Evolutionary conservation across 495 filamentous ascomycete genomes (phyloP).

Genomic region (Penicillium crystallinum): DNA sequence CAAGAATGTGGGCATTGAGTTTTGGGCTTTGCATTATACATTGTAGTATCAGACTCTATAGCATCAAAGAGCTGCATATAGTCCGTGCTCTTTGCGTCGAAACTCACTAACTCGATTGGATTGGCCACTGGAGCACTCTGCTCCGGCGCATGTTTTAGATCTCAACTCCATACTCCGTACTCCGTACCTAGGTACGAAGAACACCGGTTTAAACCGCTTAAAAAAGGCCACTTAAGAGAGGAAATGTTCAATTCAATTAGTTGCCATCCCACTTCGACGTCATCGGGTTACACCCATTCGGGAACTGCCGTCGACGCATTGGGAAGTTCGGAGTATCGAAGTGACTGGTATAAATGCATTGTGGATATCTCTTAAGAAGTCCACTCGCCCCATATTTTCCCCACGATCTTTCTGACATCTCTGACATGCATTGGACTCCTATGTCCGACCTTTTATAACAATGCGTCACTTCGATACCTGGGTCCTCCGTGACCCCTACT

Average conservation of each 20-base stretch:
- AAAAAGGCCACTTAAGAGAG: no score
- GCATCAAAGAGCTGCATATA: neutral
- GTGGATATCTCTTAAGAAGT: slow-evolving; percentile 1
- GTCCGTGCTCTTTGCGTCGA: neutral
- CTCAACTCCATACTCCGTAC: neutral
- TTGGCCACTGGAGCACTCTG: slow-evolving; percentile 3
- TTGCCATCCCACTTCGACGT: slow-evolving; percentile 16
- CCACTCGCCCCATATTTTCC: slow-evolving; percentile 7
- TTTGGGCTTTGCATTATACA: slow-evolving; percentile 1
- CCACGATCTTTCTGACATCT: neutral
- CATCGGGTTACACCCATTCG: slow-evolving; percentile 29
- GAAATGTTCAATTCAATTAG: neutral
- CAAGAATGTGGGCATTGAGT: slow-evolving; percentile 7
- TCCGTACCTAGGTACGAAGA: neutral
- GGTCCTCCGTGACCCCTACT: slow-evolving; percentile 44
- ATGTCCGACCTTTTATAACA: slow-evolving; percentile 6
- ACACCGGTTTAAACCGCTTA: no score
- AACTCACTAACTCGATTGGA: neutral
- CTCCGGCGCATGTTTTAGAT: neutral
- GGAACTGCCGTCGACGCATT: slow-evolving; percentile 15
- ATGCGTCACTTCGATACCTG: slow-evolving; percentile 46
- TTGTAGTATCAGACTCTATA: neutral
- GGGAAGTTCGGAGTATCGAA: no score
- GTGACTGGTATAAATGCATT: no score
- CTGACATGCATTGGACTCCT: neutral